Evolutionary conservation across 306 rosid species (phyloP), one percentile per base, ranked within the genome.

Genomic region (Luffa acutangula): DNA sequence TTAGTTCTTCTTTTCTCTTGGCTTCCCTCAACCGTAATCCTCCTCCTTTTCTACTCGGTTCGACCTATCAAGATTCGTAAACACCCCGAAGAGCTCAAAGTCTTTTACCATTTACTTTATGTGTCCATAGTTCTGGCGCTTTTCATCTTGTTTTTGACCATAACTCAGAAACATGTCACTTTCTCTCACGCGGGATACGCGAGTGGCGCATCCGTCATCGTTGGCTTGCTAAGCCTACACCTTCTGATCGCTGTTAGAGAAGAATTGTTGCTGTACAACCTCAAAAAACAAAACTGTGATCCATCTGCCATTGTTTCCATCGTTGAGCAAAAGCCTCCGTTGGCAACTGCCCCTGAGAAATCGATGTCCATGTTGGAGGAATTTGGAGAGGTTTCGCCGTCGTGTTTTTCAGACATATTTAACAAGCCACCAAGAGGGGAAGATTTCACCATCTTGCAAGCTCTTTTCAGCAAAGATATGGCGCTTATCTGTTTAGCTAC

Each of bases 351-450:
- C 56, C 0, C 5, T 25, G 1, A 9, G 12, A 58, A 58, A 20
- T 3, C 64, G 2, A 11, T 15, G 5, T 0, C 70, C 9, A 70
- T 36, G n/a, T 3, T 9, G 25, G 75, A 79, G 21, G 39, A 48
- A 75, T 0, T 31, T 25, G 12, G 17, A 9, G 81, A 79, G 14
- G 7, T 37, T 9, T 45, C 41, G 11, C 37, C 63, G 11, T 45
- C 81, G 2, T 82, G 65, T 33, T 82, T 60, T 39, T 42, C 80
- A 0, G 51, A 59, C 65, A 78, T 80, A 66, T 74, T 10, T 10
- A 51, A 80, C 2, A 82, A 82, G 34, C 87, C 83, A 3, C 9
- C 41, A 34, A 80, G 89, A 56, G 89, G 87, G 20, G 85, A 86
- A 62, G 85, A 84, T 60, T 71, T 81, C 54, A 52, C 80, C 33